phyloP scores from a whole-genome alignment of 768 basidiomycete genomes.

The Chlorophyllum brunneum region DNA sequence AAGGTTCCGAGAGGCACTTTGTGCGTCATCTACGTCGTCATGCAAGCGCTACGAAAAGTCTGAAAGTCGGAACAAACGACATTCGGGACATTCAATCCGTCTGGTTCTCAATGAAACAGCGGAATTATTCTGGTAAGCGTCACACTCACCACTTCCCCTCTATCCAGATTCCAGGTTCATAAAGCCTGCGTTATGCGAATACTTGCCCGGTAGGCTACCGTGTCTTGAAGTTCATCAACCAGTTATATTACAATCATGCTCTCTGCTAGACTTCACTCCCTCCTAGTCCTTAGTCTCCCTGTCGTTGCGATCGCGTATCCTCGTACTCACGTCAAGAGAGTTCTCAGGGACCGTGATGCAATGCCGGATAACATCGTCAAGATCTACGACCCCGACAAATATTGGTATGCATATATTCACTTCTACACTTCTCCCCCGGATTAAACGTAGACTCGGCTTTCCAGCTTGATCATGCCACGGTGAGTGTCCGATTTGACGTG shows the following conservation, averaged over 20 bases:
- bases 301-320: neutral
- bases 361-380: slow-evolving; percentile 48
- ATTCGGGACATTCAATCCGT: no score
- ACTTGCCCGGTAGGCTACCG: no score
- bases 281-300: neutral
- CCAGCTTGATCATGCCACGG: slow-evolving; percentile 47
- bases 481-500: slow-evolving; percentile 13
- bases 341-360: slow-evolving; percentile 8
- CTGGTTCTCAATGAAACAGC: no score
- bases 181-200: no score
- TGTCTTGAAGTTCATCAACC: neutral
- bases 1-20: no score
- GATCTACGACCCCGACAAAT: slow-evolving; percentile 36
- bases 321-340: neutral
- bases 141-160: neutral
- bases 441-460: neutral
- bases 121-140: no score
- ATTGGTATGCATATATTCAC: slow-evolving; percentile 35
- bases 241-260: neutral
- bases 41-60: no score
- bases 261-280: neutral
- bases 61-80: no score
- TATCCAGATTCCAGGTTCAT: neutral
- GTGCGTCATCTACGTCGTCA: no score
- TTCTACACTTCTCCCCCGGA: neutral